Percentiles rank a stretch among this genome's conserved stretches.
Evolutionary conservation across 225 moss, liverwort and hornwort species (phyloP).

Genomic region (Lunularia cruciata): DNA sequence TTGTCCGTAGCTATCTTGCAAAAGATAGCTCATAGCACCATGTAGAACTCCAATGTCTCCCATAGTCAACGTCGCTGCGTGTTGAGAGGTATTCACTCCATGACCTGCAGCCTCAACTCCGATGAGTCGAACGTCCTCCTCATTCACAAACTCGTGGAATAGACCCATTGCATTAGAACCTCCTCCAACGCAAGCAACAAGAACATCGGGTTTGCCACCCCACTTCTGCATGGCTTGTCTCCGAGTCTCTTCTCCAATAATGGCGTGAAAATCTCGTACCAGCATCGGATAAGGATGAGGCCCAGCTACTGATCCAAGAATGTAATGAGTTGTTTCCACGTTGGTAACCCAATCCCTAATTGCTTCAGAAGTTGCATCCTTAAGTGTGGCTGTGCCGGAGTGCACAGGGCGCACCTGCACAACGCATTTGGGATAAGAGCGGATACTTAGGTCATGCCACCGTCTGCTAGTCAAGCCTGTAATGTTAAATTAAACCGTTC

Average conservation of each 20-base stretch:
- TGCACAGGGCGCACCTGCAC: slow-evolving; percentile 77
- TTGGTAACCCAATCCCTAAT: slow-evolving; percentile 99
- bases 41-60: slow-evolving; percentile 89
- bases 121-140: slow-evolving; percentile 76
- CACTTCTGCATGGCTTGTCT: slow-evolving; percentile 93
- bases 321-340: slow-evolving; percentile 92
- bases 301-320: slow-evolving; percentile 94
- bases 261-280: slow-evolving; percentile 83
- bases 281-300: slow-evolving; percentile 99
- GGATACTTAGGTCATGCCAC: not conserved
- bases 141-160: slow-evolving; percentile 89
- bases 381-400: slow-evolving; percentile 89
- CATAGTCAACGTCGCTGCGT: slow-evolving; percentile 91
- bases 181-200: slow-evolving; percentile 91
- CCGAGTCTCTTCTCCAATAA: slow-evolving; percentile 89
- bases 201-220: slow-evolving; percentile 93
- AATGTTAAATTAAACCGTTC: too few relatives aligned
- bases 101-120: slow-evolving; percentile 95
- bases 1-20: slow-evolving; percentile 87
- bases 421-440: not conserved
- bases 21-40: slow-evolving; percentile 96
- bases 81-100: slow-evolving; percentile 65
- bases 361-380: slow-evolving; percentile 95
- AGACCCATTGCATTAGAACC: slow-evolving; percentile 98
- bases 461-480: too few relatives aligned